phyloP scores from a whole-genome alignment of 148 eudicot genomes.

The Rhododendron molle region DNA sequence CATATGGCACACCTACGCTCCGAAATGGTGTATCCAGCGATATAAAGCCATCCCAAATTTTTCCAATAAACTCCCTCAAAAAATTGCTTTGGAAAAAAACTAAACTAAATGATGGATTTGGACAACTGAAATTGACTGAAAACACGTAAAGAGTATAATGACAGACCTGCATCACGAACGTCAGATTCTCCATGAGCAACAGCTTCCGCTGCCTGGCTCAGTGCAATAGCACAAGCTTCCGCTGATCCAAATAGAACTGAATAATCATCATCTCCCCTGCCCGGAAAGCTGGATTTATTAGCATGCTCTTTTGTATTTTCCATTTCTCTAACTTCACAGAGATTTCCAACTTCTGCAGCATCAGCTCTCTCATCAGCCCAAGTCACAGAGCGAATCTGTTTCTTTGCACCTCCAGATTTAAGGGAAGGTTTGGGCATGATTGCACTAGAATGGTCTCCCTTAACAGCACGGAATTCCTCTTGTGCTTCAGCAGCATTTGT shows the following conservation, averaged over 20 bases:
- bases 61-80: neutral
- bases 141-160: neutral
- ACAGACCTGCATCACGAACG: conserved; percentile 64
- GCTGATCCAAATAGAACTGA: conserved; percentile 61
- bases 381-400: conserved; percentile 54
- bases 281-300: conserved; percentile 13
- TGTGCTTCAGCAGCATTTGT: neutral
- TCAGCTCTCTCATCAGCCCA: conserved; percentile 76
- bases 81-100: neutral
- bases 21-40: neutral
- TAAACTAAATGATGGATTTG: neutral
- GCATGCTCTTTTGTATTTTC: conserved; percentile 23
- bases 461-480: neutral
- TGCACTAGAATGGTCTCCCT: conserved; percentile 24
- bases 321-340: conserved; percentile 41
- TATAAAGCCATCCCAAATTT: neutral
- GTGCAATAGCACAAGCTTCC: conserved; percentile 78
- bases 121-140: conserved; percentile 9
- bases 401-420: conserved; percentile 47
- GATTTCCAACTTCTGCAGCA: conserved; percentile 31
- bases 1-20: neutral
- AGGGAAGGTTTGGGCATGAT: conserved; percentile 46
- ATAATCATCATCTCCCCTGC: conserved; percentile 25
- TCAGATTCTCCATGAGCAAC: conserved; percentile 64
- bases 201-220: conserved; percentile 82